Evolutionary conservation across 768 basidiomycete genomes (phyloP), one percentile per base, ranked within the genome.

Genomic region (Auricularia sp.): DNA sequence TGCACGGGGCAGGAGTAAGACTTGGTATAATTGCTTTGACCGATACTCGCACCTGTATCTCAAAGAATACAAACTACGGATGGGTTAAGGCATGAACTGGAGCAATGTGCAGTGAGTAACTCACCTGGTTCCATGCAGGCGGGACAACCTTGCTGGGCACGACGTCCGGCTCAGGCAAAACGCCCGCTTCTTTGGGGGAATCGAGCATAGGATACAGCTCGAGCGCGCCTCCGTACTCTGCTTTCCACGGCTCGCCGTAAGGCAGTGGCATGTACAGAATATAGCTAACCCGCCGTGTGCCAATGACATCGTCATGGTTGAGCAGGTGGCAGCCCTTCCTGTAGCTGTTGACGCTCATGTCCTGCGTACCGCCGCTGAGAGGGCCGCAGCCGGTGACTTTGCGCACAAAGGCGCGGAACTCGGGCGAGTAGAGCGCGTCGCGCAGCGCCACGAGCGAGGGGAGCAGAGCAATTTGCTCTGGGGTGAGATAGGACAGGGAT

Each of bases 221-320:
- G 56, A 98, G 82, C 3, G 94, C 90, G 34, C 96, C 96, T 39
- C 96, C 96, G 86, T 90, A 97, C 67, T 90, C 87, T 54, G 85
- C 82, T 72, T 89, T 83, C 96, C 96, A 98, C 58, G 84, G 80
- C 66, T 85, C 79, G 70, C 82, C 82, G 73, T 81, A 76, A 34
- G 89, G 87, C 68, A 88, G 81, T 21, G 95, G 95, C 82, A 98
- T 90, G 77, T 98, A 98, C 61, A 98, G 86, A 76, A 98, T 96
- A 79, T 96, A 98, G 1, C 92, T 95, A 63, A 98, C 90, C 51
- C 93, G 85, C 33, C 96, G 88, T 7, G 93, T 85, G 67, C 94
- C 94, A 72, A 98, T 98, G 33, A 96, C 95, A 74, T 98, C 96
- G 85, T 98, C 96, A 79, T 98, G 96, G 75, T 96, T 92, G 71